phyloP scores from a whole-genome alignment of 345 rosid genomes.

The Syzygium grande region DNA sequence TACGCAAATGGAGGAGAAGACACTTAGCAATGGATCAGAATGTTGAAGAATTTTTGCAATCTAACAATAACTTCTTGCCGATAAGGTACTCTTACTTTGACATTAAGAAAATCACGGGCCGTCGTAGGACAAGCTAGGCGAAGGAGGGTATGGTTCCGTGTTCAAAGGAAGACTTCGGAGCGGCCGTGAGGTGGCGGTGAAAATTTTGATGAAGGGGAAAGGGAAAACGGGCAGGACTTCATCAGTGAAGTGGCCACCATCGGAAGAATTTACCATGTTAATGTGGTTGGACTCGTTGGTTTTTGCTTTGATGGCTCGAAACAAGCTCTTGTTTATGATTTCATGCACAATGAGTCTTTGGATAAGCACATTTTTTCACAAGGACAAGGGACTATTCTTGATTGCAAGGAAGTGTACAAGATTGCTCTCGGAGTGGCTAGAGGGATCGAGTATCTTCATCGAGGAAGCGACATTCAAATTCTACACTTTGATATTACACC shows the following conservation, averaged over 20 bases:
- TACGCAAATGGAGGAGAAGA: not conserved
- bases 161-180: not conserved
- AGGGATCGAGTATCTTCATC: not conserved
- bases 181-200: not conserved
- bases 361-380: not conserved
- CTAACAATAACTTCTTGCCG: not conserved
- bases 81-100: not conserved
- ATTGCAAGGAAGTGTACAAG: not conserved
- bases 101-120: not conserved
- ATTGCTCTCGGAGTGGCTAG: not conserved
- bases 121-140: not conserved
- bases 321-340: not conserved
- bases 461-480: not conserved
- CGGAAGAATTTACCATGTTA: not conserved
- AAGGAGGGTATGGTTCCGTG: not conserved
- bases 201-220: not conserved
- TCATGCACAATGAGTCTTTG: not conserved
- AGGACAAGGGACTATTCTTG: not conserved
- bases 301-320: not conserved
- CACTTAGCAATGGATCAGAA: not conserved
- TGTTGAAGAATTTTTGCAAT: not conserved
- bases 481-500: not conserved
- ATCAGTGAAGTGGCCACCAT: not conserved
- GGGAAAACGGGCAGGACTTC: not conserved
- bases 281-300: not conserved